Evolutionary conservation across 495 filamentous ascomycete species (phyloP), one percentile per base, ranked within the genome.

Genomic region (Lentithecium fluviatile): DNA sequence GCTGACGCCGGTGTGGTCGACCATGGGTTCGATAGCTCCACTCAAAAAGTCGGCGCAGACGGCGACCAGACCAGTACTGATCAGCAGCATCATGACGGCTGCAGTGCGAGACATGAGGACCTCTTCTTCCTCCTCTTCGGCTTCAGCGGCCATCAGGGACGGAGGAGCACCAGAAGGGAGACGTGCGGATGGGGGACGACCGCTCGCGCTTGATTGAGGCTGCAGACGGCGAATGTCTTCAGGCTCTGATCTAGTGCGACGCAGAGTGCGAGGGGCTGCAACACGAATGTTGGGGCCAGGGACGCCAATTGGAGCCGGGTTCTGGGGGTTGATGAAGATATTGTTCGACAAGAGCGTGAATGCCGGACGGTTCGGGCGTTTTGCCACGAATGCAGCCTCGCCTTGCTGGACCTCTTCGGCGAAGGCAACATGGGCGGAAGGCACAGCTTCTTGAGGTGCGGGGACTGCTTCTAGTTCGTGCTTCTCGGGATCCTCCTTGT

Each of bases 31-130:
- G 64, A 96, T 95, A 45, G 85, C 84, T 58, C 85, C 85, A 20
- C 94, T 89, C 57, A 95, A 81, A 75, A 93, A 94, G 64, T 95
- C 90, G 58, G 91, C 91, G 71, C 91, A 95, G 15, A 88, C 74
- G 0, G 91, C 90, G 0, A 96, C 90, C 1, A 95, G 79, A 6
- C 73, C 88, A 1, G 91, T 95, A 5, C 88, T 87, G 25, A 88
- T 66, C 10, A 95, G 73, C 4, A 96, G 79, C 67, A 93, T 79
- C 17, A 90, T 73, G 2, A 94, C 73, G 6, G 91, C 88, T 0
- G 88, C 81, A 15, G 85, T 86, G 17, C 86, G 86, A 4, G 89
- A 91, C 72, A 95, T 83, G 37, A 80, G 73, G 3, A 79, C 76
- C 3, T 72, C 72, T 0, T 72, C 69, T 34, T 76, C 64, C 15